Evolutionary conservation across 768 basidiomycete species (phyloP), one percentile per base, ranked within the genome.

Genomic region (Leccinum boreale): DNA sequence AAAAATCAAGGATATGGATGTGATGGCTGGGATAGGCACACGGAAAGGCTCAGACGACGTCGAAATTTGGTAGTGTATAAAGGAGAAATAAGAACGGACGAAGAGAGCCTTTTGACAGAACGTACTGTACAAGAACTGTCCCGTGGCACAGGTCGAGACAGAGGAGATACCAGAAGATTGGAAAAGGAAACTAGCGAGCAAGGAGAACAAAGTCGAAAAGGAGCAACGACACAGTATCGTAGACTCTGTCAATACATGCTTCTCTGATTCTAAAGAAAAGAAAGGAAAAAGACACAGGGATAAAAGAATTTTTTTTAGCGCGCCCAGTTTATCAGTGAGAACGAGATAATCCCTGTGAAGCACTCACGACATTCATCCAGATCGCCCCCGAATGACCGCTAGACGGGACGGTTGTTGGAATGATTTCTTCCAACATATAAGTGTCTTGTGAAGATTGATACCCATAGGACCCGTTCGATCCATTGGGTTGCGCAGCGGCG

Each of bases 381-480:
- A 75, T 68, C 55, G 68, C 69, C 60, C 70, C 70, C 29, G 72
- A 42, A 53, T 73, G 67, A n/a, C 65, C 64, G 49, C 65, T 70
- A 56, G 62, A 54, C n/a, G 71, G 73, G 29, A 62, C 47, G 48
- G 65, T 71, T 24, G 70, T 68, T 46, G 70, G 70, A 52, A 83
- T 82, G 59, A 83, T 81, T 74, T 89, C 87, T 67, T 89, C 89
- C 36, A 84, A 77, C 77, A 89, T 82, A 63, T 82, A 90, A 53
- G 83, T 77, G 53, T 89, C 85, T 55, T 84, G 82, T 12, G 79
- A 78, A 24, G 77, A 74, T 64, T 82, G 81, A 60, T 78, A 84
- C 52, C 80, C 83, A 65, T 81, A 81, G 47, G 80, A 75, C 8
- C 79, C 79, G 51, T 79, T 76, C 55, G 79, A 73, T 12, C 79